These are phyloP conservation scores for Pythium scleroteichum DNA, from an alignment of 352 stramenopile genomes.

Conservation along the genomic window DNA sequence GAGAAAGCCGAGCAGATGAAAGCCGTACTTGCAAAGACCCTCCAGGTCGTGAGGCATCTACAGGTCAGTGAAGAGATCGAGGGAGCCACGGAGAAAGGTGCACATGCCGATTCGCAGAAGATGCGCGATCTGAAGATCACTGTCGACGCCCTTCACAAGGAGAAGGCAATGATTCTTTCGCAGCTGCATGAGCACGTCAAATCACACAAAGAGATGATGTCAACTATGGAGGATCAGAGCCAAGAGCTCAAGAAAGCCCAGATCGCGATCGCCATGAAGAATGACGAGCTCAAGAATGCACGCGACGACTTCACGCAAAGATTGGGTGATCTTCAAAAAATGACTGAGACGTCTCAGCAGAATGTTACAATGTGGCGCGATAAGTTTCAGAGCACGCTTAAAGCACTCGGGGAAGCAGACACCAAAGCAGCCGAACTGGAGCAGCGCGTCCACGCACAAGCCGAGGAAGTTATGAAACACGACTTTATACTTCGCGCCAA, in stretches of 20 bases:
- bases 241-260: constrained; percentile 59
- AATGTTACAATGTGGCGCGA: constrained; percentile 47
- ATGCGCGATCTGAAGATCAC: constrained; percentile 49
- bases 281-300: constrained; percentile 42
- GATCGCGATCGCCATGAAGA: constrained; percentile 37
- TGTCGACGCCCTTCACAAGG: constrained; percentile 56
- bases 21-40: constrained; percentile 34
- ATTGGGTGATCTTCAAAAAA: constrained; percentile 35
- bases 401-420: constrained; percentile 37
- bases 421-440: constrained; percentile 46
- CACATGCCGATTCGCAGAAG: constrained; percentile 25
- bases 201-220: constrained; percentile 44
- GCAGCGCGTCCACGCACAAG: constrained; percentile 37
- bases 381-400: constrained; percentile 47
- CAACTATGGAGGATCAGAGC: constrained; percentile 50
- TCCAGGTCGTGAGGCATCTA: constrained; percentile 52
- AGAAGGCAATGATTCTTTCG: constrained; percentile 55
- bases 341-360: constrained; percentile 45
- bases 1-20: constrained; percentile 42
- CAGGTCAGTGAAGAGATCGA: constrained; percentile 38
- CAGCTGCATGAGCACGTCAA: constrained; percentile 63
- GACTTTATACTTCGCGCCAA: constrained; percentile 57
- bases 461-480: constrained; percentile 63
- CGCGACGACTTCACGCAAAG: constrained; percentile 42
- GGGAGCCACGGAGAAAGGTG: not conserved